Evolutionary conservation across 805 yeast species (phyloP).

Genomic region (Wickerhamiella nectarea): DNA sequence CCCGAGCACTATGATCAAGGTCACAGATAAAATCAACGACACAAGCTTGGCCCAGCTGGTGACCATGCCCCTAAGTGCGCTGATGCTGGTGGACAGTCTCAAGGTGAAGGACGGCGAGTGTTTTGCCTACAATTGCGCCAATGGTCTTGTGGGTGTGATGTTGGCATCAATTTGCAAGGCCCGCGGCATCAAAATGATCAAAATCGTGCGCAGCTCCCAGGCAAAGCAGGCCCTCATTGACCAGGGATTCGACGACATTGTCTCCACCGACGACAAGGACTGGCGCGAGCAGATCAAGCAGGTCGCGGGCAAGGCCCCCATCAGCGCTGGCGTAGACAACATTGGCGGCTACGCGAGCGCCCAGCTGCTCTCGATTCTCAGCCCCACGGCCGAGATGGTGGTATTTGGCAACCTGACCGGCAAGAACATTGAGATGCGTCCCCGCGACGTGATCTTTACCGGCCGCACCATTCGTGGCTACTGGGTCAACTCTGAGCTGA

Average conservation of each 20-base stretch:
- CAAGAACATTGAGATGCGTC: conserved; percentile 2
- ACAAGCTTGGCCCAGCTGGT: conserved; percentile 6
- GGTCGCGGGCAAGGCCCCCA: not conserved
- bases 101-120: conserved; percentile 2
- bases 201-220: conserved; percentile 7
- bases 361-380: conserved; percentile 3
- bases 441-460: conserved; percentile 4
- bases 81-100: conserved; percentile 6
- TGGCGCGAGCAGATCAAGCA: conserved; percentile 7
- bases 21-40: conserved; percentile 1
- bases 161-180: conserved; percentile 7
- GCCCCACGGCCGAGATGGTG: conserved; percentile 1
- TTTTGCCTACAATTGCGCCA: conserved; percentile 8
- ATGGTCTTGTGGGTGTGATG: conserved; percentile 8
- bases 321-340: conserved; percentile 7
- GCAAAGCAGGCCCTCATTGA: conserved; percentile 4
- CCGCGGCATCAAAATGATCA: conserved; percentile 8
- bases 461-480: conserved; percentile 4
- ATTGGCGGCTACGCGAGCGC: conserved; percentile 7
- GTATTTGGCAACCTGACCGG: conserved; percentile 7
- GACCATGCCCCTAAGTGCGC: conserved; percentile 8
- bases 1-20: not conserved
- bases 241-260: conserved; percentile 3
- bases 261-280: conserved; percentile 2
- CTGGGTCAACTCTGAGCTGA: not conserved